Evolutionary conservation across 2,329 filamentous ascomycete species (phyloP).

Genomic region (Ambrosiella beaveri): DNA sequence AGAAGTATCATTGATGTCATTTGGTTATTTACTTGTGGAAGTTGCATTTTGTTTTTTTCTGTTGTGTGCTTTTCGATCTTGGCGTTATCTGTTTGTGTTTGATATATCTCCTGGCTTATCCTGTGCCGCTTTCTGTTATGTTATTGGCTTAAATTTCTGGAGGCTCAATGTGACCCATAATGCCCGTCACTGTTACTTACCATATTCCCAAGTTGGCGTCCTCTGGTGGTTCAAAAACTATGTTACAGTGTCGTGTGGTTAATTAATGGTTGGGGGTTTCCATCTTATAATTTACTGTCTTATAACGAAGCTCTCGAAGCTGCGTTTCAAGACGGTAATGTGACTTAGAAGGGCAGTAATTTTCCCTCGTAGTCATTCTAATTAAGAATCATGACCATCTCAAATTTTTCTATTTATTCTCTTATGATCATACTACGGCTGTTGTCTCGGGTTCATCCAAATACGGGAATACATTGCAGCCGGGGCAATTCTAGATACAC

Average conservation of each 20-base stretch:
- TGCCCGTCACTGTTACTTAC: too few relatives aligned
- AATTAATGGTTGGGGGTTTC: too few relatives aligned
- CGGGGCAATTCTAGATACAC: not conserved
- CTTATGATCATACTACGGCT: not conserved
- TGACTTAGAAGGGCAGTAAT: too few relatives aligned
- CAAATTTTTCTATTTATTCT: not conserved
- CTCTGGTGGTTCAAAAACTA: too few relatives aligned
- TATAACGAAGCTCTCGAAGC: too few relatives aligned
- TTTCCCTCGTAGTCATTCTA: too few relatives aligned
- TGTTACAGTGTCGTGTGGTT: too few relatives aligned
- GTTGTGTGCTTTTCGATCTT: not conserved
- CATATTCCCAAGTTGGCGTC: too few relatives aligned
- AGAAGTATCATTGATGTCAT: not conserved
- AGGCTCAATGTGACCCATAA: not conserved
- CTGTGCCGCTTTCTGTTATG: slow-evolving; percentile 1
- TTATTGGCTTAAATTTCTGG: not conserved
- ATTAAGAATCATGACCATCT: too few relatives aligned
- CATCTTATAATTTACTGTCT: too few relatives aligned
- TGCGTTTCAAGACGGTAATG: too few relatives aligned
- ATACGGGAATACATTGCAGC: not conserved
- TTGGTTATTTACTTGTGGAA: not conserved
- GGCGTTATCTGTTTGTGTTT: slow-evolving; percentile 4
- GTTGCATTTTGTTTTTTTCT: not conserved
- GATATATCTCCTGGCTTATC: not conserved
- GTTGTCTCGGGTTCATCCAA: not conserved